phyloP scores from a whole-genome alignment of 2,329 filamentous ascomycete genomes.

The Cladosporium sp. region DNA sequence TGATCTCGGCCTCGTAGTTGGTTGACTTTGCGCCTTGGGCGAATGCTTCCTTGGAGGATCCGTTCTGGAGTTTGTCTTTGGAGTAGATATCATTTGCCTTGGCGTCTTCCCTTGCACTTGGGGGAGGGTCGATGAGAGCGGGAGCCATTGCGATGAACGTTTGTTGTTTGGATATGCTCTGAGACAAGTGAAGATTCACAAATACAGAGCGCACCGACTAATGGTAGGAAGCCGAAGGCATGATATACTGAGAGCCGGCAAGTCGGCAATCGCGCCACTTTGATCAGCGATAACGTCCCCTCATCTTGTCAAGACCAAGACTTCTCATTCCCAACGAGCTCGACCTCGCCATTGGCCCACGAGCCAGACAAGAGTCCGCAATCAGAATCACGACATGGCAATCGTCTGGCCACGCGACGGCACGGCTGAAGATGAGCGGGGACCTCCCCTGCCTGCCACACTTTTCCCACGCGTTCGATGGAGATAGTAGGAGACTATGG shows the following conservation, averaged over 20 bases:
- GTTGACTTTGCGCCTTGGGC: conserved; percentile 38
- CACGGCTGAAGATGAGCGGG: neutral
- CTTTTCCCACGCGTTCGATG: neutral
- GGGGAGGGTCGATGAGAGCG: conserved; percentile 35
- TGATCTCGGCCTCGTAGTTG: conserved; percentile 48
- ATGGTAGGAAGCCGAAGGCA: no score
- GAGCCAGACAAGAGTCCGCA: no score
- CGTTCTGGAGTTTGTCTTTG: conserved; percentile 24
- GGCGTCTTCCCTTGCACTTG: conserved; percentile 21
- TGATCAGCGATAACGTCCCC: neutral
- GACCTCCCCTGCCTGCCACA: no score
- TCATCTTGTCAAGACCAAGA: neutral
- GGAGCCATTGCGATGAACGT: conserved; percentile 36
- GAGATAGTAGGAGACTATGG: no score
- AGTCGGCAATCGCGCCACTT: conserved; percentile 1
- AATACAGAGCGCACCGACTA: no score
- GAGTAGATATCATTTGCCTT: conserved; percentile 22
- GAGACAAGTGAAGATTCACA: no score
- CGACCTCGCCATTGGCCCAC: neutral
- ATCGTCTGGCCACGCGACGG: no score
- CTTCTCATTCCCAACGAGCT: no score
- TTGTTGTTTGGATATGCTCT: neutral
- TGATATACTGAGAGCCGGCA: no score
- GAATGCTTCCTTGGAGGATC: conserved; percentile 40
- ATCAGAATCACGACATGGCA: neutral